A percentile compares a stretch with the other conserved stretches of the same genome.
Conservation (phyloP, 495 filamentous ascomycete genomes). For the Xylaria castorea region DNA sequence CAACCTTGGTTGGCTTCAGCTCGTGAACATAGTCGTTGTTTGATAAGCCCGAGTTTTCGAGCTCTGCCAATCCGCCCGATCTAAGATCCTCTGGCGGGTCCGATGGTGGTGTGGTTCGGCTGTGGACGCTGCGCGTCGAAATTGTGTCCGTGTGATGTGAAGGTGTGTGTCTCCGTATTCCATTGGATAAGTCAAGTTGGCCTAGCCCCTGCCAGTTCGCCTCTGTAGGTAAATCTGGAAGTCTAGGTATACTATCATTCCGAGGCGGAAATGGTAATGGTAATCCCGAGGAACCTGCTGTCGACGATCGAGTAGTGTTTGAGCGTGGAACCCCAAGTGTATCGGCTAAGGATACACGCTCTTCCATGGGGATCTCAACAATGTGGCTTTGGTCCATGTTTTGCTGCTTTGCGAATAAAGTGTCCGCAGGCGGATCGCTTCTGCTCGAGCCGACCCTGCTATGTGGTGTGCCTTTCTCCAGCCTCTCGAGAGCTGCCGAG, state of each 20-base stretch:
- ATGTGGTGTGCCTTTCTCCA: slow-evolving; percentile 25
- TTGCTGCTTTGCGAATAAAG: background rate
- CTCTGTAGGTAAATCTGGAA: slow-evolving; percentile 18
- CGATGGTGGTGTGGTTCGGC: slow-evolving; percentile 23
- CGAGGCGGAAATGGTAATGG: slow-evolving; percentile 12
- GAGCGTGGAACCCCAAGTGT: slow-evolving; percentile 4
- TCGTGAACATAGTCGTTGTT: slow-evolving; percentile 41
- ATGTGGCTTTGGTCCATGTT: background rate
- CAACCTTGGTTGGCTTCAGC: slow-evolving; percentile 39
- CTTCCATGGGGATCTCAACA: slow-evolving; percentile 20
- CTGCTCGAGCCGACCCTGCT: background rate
- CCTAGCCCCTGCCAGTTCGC: slow-evolving; percentile 7
- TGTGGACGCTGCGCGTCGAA: slow-evolving; percentile 25
- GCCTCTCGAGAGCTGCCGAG: slow-evolving; percentile 50
- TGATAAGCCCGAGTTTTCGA: slow-evolving; percentile 37
- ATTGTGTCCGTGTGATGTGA: slow-evolving; percentile 23
- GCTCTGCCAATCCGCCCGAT: slow-evolving; percentile 34
- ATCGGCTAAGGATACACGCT: background rate
- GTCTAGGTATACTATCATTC: slow-evolving; percentile 12
- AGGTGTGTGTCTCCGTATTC: background rate
- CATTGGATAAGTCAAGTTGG: slow-evolving; percentile 9
- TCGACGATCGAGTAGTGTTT: slow-evolving; percentile 17
- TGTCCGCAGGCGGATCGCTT: background rate
- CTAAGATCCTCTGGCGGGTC: slow-evolving; percentile 21
- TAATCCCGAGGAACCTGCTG: background rate